Conservation (phyloP, 257 asterid genomes). For the Solanum bukasovii region DNA sequence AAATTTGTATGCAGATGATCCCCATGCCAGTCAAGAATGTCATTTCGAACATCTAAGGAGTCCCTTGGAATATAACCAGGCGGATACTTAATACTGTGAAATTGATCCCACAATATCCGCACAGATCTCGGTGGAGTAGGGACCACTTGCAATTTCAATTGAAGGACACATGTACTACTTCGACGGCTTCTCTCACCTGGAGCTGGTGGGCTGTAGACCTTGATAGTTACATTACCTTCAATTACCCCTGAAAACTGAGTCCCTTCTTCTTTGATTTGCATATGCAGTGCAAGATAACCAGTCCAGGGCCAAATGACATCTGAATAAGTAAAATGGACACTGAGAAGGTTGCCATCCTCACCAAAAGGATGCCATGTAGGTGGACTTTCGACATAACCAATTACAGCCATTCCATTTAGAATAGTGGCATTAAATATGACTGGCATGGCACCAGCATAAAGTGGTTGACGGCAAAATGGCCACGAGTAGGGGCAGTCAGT, state of each 20-base stretch:
- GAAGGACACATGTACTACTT: constrained; percentile 64
- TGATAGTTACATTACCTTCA: constrained; percentile 79
- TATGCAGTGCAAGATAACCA: constrained; percentile 85
- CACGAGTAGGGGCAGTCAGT: constrained; percentile 95
- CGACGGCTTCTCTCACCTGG: constrained; percentile 52
- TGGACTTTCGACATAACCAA: constrained; percentile 75
- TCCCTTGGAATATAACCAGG: constrained; percentile 98
- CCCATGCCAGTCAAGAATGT: constrained; percentile 99
- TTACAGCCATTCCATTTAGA: constrained; percentile 90
- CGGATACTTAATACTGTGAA: constrained; percentile 92
- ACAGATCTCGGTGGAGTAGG: constrained; percentile 89
- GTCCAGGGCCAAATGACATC: constrained; percentile 99
- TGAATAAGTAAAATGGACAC: constrained; percentile 78
- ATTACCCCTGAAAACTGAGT: constrained; percentile 79
- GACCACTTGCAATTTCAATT: constrained; percentile 60
- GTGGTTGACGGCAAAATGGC: constrained; percentile 99
- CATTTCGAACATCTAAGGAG: constrained; percentile 94
- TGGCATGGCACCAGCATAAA: constrained; percentile 98
- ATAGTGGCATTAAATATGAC: constrained; percentile 87
- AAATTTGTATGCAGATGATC: constrained; percentile 96
- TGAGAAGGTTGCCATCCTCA: constrained; percentile 86
- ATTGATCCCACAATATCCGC: constrained; percentile 93
- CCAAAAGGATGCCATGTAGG: constrained; percentile 82
- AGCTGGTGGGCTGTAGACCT: constrained; percentile 70
- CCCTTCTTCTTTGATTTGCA: constrained; percentile 97